Evolutionary conservation across 371 early-diverging fungal species (phyloP), one percentile per base, ranked within the genome.

Genomic region (Syncephalis fuscata): DNA sequence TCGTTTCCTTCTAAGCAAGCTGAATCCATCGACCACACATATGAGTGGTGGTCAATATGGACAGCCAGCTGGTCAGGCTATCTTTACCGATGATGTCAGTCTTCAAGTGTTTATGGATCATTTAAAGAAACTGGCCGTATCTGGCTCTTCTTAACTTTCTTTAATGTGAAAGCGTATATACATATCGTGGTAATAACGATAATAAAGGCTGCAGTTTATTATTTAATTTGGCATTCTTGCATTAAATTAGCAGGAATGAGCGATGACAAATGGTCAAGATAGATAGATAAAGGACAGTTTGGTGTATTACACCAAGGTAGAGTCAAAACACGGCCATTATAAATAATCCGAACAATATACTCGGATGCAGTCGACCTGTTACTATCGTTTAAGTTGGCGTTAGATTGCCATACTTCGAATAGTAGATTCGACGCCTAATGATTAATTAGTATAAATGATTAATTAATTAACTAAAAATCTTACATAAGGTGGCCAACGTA

Each of bases 21-120:
- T 99, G 40, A 99, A 99, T 61, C 99, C 99, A 32, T 91, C 92
- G n/a, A 88, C 88, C 1, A 96, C 94, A 8, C 94, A 98, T 59
- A 71, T 72, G 24, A 77, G 78, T 48, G 72, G 75, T 40, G 68
- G 70, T 51, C 73, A 80, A 54, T 78, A 74, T 42, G 79, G 80
- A 41, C 64, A 62, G 32, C 63, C 67, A 37, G 66, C 66, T 45
- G 70, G 69, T 21, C 74, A 69, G 22, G 87, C 91, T 3, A 93
- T 98, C 47, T 79, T 96, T 49, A 98, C 98, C 10, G 98, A 98
- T 53, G 98, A 98, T 67, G 98, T 98, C 53, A 85, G 82, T 42
- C 61, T 98, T 62, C 93, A 92, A 70, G 89, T 91, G 52, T 98
- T 98, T 63, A 85, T 94, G 85, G 87, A 89, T 50, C 91, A 92